Conservation (phyloP, 129 eudicot genomes). For the Lactuca sativa region DNA sequence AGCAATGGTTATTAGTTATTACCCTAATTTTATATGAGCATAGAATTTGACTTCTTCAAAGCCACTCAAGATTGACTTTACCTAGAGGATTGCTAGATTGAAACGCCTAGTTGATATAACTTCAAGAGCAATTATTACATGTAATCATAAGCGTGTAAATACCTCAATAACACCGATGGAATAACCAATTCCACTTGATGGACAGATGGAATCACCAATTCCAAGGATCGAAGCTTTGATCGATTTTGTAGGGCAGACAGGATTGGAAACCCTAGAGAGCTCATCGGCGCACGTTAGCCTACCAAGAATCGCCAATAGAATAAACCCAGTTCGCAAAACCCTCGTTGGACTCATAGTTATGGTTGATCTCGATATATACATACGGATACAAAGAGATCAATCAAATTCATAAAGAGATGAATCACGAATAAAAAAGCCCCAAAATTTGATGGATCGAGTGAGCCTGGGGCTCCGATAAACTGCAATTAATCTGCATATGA, state of each 20-base stretch:
- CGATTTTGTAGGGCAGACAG: slow-evolving; percentile 44
- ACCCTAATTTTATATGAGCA: slow-evolving; percentile 3
- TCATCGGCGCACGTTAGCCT: slow-evolving; percentile 50
- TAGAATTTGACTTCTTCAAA: slow-evolving; percentile 8
- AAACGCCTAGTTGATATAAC: slow-evolving; percentile 2
- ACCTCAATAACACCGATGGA: slow-evolving; percentile 57
- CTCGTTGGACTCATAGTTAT: slow-evolving; percentile 24
- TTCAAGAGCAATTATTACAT: slow-evolving; percentile 9
- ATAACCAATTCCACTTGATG: slow-evolving; percentile 25
- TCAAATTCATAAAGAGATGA: slow-evolving; percentile 19
- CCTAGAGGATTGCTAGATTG: slow-evolving; percentile 5
- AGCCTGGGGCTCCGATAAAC: slow-evolving; percentile 17
- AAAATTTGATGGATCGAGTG: slow-evolving; percentile 7
- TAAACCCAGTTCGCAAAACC: slow-evolving; percentile 41
- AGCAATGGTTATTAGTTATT: neutral
- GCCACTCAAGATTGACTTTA: slow-evolving; percentile 13
- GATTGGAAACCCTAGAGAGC: slow-evolving; percentile 38
- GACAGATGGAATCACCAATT: slow-evolving; percentile 37
- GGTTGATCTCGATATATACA: slow-evolving; percentile 22
- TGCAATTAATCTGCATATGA: slow-evolving; percentile 25
- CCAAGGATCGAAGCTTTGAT: slow-evolving; percentile 44
- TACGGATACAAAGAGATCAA: slow-evolving; percentile 20
- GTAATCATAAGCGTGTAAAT: slow-evolving; percentile 11
- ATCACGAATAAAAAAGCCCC: slow-evolving; percentile 11
- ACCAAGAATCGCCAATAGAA: slow-evolving; percentile 36